Evolutionary conservation across 768 basidiomycete species (phyloP), one percentile per base, ranked within the genome.

Genomic region (Exidia glandulosa): DNA sequence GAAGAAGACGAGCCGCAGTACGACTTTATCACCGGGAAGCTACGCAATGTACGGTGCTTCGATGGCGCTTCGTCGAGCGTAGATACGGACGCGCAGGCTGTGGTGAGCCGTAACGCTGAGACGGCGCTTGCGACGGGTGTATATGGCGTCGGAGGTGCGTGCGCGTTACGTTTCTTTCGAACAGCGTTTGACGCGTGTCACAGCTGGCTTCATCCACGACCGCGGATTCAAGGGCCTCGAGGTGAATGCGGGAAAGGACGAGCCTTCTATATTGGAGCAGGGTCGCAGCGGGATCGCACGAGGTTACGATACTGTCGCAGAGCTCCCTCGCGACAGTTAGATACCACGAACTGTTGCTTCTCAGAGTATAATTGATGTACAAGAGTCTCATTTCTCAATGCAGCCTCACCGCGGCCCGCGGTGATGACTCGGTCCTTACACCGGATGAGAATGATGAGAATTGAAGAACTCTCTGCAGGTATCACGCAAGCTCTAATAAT

Each of bases 201-300:
- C 62, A 84, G 91, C 81, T 45, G 77, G 83, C 66, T 93, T 88
- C 72, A 74, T 96, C 19, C 83, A 86, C 31, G 74, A 74, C 16
- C 81, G 94, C 54, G 83, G 81, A 0, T 98, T 87, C 72, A 81
- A 79, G 47, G 95, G 95, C 1, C 75, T 97, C 29, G 94, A 97
- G 61, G 73, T 81, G 25, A 79, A 88, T 9, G 65, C 86, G 12
- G 92, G 90, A 0, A 76, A 88, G 69, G 90, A 95, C 66, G 80
- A 77, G 1, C 94, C 94, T 0, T 82, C 87, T 62, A 70, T 86
- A 41, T 71, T 98, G 61, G 91, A 96, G 72, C 89, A 95, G 70
- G 95, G 95, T 0, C 75, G 93, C 52, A 88, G 82, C 64, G 95
- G 95, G 4, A 87, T 95, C 52, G 93, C 95, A 37, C 80, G 87